phyloP scores from a whole-genome alignment of 352 stramenopile species.

The Phytophthora chlamydospora region DNA sequence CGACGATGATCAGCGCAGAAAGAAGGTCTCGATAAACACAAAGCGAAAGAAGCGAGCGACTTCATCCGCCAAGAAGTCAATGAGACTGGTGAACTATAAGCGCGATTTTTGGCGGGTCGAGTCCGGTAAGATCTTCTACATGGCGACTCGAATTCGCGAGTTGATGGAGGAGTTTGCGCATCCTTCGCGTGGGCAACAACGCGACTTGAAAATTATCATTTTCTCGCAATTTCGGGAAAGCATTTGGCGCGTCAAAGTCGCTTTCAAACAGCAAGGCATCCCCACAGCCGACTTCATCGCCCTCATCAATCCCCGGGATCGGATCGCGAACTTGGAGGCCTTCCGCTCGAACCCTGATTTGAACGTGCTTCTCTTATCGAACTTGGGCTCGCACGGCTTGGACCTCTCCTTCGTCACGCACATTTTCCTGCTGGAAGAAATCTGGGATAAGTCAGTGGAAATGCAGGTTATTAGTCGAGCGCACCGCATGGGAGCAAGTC shows the following conservation, averaged over 20 bases:
- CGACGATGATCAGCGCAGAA: constrained; percentile 16
- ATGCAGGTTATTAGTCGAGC: constrained; percentile 95
- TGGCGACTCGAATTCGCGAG: constrained; percentile 52
- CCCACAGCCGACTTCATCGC: constrained; percentile 61
- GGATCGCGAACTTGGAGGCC: constrained; percentile 48
- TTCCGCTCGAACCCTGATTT: constrained; percentile 60
- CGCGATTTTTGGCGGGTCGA: constrained; percentile 31
- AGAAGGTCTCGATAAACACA: constrained; percentile 6
- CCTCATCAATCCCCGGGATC: constrained; percentile 32
- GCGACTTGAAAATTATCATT: constrained; percentile 67
- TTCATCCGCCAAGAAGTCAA: constrained; percentile 1
- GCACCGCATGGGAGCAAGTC: constrained; percentile 94
- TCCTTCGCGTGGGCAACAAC: constrained; percentile 3
- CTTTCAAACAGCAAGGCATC: constrained; percentile 64
- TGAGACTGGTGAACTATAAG: constrained; percentile 28
- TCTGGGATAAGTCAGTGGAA: constrained; percentile 95
- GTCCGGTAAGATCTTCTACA: constrained; percentile 71
- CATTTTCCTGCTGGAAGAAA: constrained; percentile 96
- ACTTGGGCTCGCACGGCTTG: constrained; percentile 93
- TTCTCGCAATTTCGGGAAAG: constrained; percentile 77
- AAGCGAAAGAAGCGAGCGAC: constrained; percentile 11
- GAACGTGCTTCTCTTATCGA: constrained; percentile 93
- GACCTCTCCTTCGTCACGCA: constrained; percentile 98
- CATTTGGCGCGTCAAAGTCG: constrained; percentile 66
- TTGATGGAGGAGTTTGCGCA: constrained; percentile 45